These are phyloP conservation scores for Postia placenta DNA, from an alignment of 768 basidiomycete genomes.

Conservation along the genomic window DNA sequence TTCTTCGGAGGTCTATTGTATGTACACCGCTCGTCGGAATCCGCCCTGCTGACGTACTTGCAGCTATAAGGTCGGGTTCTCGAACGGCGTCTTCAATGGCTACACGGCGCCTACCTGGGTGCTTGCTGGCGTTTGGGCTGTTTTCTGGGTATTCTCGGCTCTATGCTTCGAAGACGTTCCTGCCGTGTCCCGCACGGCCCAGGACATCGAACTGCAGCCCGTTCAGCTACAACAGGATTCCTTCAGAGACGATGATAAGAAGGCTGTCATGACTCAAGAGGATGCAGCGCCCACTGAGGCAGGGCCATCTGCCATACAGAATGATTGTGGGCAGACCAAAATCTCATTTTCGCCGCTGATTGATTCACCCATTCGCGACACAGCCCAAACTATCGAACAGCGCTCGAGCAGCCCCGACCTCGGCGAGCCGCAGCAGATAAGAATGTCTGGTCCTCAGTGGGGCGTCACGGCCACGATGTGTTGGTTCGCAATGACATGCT, in stretches of 20 bases:
- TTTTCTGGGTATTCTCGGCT: constrained; percentile 40
- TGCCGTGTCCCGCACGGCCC: neutral
- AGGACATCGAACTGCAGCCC: constrained; percentile 8
- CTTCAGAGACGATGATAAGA: neutral
- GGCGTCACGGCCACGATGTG: constrained; percentile 59
- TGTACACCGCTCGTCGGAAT: constrained; percentile 1
- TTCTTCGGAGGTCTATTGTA: constrained; percentile 56
- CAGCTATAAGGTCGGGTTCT: constrained; percentile 48
- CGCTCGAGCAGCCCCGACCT: neutral
- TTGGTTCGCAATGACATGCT: constrained; percentile 65
- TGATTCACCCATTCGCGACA: neutral
- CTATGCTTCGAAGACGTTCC: constrained; percentile 30
- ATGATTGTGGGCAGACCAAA: neutral
- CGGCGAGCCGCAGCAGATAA: constrained; percentile 21
- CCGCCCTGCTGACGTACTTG: neutral
- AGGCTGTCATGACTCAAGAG: neutral
- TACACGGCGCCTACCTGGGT: constrained; percentile 64
- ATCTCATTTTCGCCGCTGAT: neutral
- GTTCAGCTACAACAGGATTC: neutral
- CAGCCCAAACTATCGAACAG: neutral
- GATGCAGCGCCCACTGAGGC: neutral
- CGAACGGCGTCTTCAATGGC: constrained; percentile 55
- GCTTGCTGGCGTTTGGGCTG: constrained; percentile 47
- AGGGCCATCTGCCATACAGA: no score
- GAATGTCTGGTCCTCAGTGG: constrained; percentile 31